Evolutionary conservation across 2,329 filamentous ascomycete species (phyloP).

Genomic region (Emmonsia crescens): DNA sequence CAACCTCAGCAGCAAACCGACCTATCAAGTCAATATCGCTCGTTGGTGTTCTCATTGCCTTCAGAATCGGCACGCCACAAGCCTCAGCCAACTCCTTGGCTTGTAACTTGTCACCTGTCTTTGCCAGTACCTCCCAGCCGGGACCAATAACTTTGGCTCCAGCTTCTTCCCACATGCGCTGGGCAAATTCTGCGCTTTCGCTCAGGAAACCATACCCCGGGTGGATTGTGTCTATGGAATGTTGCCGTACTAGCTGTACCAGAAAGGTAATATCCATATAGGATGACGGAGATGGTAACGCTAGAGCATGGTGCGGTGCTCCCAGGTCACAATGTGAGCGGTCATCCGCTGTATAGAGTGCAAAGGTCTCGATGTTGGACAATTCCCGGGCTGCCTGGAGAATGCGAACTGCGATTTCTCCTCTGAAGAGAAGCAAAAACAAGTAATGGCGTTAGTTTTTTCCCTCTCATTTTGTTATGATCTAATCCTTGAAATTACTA

Average conservation of each 20-base stretch:
- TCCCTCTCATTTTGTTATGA: not conserved
- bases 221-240: slow-evolving; percentile 46
- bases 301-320: slow-evolving; percentile 39
- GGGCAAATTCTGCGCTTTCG: slow-evolving; percentile 43
- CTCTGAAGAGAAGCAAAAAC: slow-evolving; percentile 29
- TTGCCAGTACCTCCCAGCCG: slow-evolving; percentile 45
- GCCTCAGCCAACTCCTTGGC: slow-evolving; percentile 42
- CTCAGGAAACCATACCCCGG: slow-evolving; percentile 55
- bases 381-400: slow-evolving; percentile 50
- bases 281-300: slow-evolving; percentile 39
- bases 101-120: slow-evolving; percentile 47
- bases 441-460: not conserved
- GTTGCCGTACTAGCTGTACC: slow-evolving; percentile 36
- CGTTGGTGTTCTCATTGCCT: slow-evolving; percentile 38
- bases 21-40: slow-evolving; percentile 33
- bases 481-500: not conserved
- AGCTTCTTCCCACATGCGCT: slow-evolving; percentile 40
- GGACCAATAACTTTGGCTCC: slow-evolving; percentile 44
- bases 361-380: slow-evolving; percentile 41
- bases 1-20: slow-evolving; percentile 48
- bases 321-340: slow-evolving; percentile 42
- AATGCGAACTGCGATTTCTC: slow-evolving; percentile 54
- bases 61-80: slow-evolving; percentile 43
- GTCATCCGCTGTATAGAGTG: slow-evolving; percentile 47
- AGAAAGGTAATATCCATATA: slow-evolving; percentile 45